phyloP scores from a whole-genome alignment of 2,329 filamentous ascomycete species.

The Paecilomyces niveus region DNA sequence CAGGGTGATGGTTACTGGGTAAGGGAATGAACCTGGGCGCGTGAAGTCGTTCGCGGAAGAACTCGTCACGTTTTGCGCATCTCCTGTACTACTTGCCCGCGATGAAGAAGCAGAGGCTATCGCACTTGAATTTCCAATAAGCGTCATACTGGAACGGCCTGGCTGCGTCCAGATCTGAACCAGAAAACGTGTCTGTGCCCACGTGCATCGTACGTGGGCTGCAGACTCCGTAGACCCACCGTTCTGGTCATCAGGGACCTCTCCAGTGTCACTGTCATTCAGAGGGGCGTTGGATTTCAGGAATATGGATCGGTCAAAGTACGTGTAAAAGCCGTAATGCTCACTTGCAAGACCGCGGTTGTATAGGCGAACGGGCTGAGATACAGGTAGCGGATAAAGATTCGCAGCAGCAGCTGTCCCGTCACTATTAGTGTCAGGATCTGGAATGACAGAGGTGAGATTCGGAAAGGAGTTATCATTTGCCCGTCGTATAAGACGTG shows the following conservation, averaged over 20 bases:
- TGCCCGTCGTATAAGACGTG: conserved; percentile 30
- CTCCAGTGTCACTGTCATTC: conserved; percentile 33
- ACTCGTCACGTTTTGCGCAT: conserved; percentile 8
- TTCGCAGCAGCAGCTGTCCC: conserved; percentile 66
- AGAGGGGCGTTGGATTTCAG: conserved; percentile 53
- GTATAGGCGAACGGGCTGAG: conserved; percentile 76
- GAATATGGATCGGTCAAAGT: conserved; percentile 84
- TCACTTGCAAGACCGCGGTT: conserved; percentile 74
- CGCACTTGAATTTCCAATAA: conserved; percentile 13
- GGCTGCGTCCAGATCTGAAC: conserved; percentile 57
- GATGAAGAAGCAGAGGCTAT: conserved; percentile 2
- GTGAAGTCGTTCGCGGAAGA: conserved; percentile 40
- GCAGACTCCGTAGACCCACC: conserved; percentile 43
- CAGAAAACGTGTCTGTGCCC: conserved; percentile 53
- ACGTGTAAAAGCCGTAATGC: conserved; percentile 90
- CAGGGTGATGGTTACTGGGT: conserved; percentile 52
- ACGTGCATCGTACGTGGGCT: conserved; percentile 49
- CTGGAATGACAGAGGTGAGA: conserved; percentile 52
- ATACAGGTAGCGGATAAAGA: conserved; percentile 60
- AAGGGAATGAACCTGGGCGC: conserved; percentile 53
- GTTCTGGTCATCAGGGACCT: conserved; percentile 39
- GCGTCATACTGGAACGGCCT: conserved; percentile 19
- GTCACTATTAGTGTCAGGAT: conserved; percentile 56
- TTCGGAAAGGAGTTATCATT: conserved; percentile 32
- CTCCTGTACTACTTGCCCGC: conserved; percentile 10